Evolutionary conservation across 352 stramenopile genomes (phyloP).

Genomic region (Pythium utonaiense): DNA sequence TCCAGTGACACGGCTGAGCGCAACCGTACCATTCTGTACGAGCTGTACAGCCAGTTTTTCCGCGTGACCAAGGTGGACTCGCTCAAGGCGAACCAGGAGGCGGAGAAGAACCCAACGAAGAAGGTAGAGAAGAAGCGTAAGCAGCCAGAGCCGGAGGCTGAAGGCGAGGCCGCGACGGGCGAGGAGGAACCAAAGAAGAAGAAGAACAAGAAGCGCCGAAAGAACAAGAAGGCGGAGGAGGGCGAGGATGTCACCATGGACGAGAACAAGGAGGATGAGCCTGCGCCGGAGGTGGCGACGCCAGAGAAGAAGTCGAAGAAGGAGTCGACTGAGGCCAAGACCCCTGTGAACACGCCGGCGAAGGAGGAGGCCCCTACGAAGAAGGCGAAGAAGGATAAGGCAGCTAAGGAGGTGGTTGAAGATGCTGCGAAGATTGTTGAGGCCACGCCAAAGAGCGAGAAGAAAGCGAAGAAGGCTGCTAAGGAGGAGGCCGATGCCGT

Average conservation of each 20-base stretch:
- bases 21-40: constrained; percentile 76
- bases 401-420: neutral
- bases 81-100: constrained; percentile 47
- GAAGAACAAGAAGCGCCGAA: constrained; percentile 41
- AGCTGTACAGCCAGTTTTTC: constrained; percentile 76
- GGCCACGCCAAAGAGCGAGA: constrained; percentile 7
- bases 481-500: constrained; percentile 7
- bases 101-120: constrained; percentile 16
- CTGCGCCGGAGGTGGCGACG: constrained; percentile 1
- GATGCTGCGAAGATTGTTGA: constrained; percentile 9
- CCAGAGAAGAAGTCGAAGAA: constrained; percentile 17
- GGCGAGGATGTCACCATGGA: constrained; percentile 19
- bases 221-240: constrained; percentile 40
- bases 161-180: neutral
- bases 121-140: constrained; percentile 29
- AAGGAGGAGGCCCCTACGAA: constrained; percentile 23
- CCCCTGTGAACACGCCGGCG: constrained; percentile 26
- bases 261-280: constrained; percentile 19
- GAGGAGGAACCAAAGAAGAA: constrained; percentile 10
- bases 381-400: constrained; percentile 8
- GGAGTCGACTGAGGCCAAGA: neutral
- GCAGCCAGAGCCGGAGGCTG: constrained; percentile 10
- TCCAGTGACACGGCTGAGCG: constrained; percentile 63
- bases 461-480: constrained; percentile 6
- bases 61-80: constrained; percentile 69